Conservation (phyloP, 495 filamentous ascomycete species). For the Annulohypoxylon nitens region DNA sequence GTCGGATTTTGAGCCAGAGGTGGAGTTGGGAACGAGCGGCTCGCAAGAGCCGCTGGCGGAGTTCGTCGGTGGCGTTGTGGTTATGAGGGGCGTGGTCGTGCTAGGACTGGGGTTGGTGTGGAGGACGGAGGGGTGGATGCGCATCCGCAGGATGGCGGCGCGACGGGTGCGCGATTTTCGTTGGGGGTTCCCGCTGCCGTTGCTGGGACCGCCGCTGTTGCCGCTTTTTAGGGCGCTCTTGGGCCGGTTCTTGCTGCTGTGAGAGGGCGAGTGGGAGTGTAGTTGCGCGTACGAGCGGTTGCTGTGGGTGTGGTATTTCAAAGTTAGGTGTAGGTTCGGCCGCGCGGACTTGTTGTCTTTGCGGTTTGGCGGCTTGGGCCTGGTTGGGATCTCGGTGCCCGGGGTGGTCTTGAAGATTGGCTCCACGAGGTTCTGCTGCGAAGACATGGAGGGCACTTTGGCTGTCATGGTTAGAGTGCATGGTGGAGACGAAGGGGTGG, state of each 20-base stretch:
- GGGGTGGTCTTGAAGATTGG: slow-evolving; percentile 18
- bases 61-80: not conserved
- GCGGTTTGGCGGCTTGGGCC: slow-evolving; percentile 8
- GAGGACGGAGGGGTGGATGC: slow-evolving; percentile 40
- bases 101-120: slow-evolving; percentile 2
- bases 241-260: not conserved
- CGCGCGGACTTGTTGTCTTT: not conserved
- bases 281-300: not conserved
- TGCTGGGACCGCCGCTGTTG: not conserved
- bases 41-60: not conserved
- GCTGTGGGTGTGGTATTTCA: slow-evolving; percentile 6
- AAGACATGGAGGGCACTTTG: slow-evolving; percentile 13
- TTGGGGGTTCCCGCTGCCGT: not conserved
- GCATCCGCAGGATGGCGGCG: slow-evolving; percentile 28
- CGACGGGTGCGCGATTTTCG: slow-evolving; percentile 14
- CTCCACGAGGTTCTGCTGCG: not conserved
- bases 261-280: not conserved
- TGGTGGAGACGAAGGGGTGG: not conserved
- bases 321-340: not conserved
- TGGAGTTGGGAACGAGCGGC: not conserved
- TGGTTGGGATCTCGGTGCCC: slow-evolving; percentile 31
- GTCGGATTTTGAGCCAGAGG: not conserved
- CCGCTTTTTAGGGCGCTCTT: not conserved
- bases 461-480: not conserved
- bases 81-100: not conserved